Base-by-base conservation (phyloP, 768 basidiomycete species). In the Filobasidium wieringae region DNA sequence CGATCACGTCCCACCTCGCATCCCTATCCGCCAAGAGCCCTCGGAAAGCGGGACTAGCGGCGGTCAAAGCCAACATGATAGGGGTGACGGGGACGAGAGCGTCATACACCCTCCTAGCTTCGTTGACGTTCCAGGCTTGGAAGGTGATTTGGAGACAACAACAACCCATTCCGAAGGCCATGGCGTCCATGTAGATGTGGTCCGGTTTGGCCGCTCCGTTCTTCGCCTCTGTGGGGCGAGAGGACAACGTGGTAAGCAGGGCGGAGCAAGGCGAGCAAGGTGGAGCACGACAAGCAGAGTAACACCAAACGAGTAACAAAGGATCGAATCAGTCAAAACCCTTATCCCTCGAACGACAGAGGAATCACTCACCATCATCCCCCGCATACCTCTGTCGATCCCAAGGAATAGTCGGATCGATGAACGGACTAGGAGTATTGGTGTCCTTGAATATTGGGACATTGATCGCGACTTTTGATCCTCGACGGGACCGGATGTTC, bases 111-210 rank as follows among this genome's bases (percentile, higher is more conserved):
- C 87, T 79, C 68, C 89, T 80, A 11, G 95, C 91, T 71, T 99
- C 91, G 31, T 81, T 79, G 27, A 99, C 83, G 76, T 89, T 90
- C 74, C 89, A 95, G 2, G 91, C 86, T 74, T 99, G 95, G 77
- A 97, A 96, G 14, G 95, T 99, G 60, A 97, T 79, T 68, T 99
- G 95, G 52, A 99, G 78, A 74, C 95, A 97, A 68, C 89, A 93
- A 65, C 93, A 97, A 6, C 95, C 95, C 95, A 97, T 99, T 47
- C 95, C 95, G 72, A 99, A 99, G 29, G 92, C 93, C 95, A 97
- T 97, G 8, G 95, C 92, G 72, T 99, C 95, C 78, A 97, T 81
- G 72, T 97, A 97, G 62, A 99, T 88, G 73, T 97, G 92, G 71
- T 93, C 84, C 31, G 79, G 77, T 33, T 88, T 79, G 15, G 92